A percentile compares a stretch with the other conserved stretches of the same genome.
phyloP scores from a whole-genome alignment of 768 basidiomycete species.

The Pleurotus sapidus region DNA sequence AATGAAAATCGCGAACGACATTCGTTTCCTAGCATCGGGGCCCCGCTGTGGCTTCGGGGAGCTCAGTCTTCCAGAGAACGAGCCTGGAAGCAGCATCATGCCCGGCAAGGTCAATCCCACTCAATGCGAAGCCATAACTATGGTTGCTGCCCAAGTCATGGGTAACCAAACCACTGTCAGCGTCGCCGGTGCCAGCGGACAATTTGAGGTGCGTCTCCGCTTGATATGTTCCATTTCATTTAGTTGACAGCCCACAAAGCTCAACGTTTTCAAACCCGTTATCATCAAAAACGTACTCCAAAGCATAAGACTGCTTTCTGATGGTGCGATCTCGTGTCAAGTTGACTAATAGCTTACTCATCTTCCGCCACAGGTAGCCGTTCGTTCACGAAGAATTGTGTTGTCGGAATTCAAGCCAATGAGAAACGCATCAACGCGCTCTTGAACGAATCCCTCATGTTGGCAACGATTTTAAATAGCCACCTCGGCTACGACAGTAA shows the following conservation, averaged over 20 bases:
- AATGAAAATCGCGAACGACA: constrained; percentile 99
- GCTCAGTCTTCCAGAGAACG: constrained; percentile 92
- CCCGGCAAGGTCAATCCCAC: constrained; percentile 99
- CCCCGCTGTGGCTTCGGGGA: constrained; percentile 98
- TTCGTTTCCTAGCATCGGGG: constrained; percentile 95
- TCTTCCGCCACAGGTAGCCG: constrained; percentile 54
- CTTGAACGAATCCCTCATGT: constrained; percentile 94
- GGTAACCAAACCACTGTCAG: constrained; percentile 95
- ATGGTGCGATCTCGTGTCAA: constrained; percentile 51
- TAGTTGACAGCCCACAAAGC: constrained; percentile 35
- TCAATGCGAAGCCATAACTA: constrained; percentile 97
- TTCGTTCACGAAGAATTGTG: constrained; percentile 96
- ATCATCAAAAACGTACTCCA: constrained; percentile 98
- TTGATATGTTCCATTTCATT: background rate
- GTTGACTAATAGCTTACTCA: constrained; percentile 10
- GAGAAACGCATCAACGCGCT: constrained; percentile 88
- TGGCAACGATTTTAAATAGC: constrained; percentile 96
- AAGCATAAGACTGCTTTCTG: constrained; percentile 89
- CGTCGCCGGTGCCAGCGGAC: constrained; percentile 91
- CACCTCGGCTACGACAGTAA: constrained; percentile 95
- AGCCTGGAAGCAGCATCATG: constrained; percentile 99
- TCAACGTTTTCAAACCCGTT: constrained; percentile 99
- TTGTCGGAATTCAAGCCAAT: constrained; percentile 95
- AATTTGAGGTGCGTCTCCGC: constrained; percentile 76
- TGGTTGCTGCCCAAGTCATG: constrained; percentile 98